Conservation (phyloP, 192 early-diverging fungal species). For the Coemansia sp. region DNA sequence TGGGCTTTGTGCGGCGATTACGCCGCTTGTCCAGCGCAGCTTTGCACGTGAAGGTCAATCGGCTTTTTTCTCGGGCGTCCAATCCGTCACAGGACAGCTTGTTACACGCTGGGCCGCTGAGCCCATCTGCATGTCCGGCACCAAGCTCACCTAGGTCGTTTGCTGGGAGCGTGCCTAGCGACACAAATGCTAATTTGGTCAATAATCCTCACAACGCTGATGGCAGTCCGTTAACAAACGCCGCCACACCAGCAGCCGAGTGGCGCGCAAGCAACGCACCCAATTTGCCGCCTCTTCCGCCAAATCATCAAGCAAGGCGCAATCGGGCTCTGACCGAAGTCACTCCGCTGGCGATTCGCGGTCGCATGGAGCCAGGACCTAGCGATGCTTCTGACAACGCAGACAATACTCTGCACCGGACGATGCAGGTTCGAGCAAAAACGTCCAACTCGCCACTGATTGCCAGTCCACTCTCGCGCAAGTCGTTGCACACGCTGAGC, state of each 20-base stretch:
- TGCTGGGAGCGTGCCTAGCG: not conserved
- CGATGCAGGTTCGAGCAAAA: constrained; percentile 24
- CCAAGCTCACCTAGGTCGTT: constrained; percentile 7
- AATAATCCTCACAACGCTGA: not conserved
- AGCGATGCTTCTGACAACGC: not conserved
- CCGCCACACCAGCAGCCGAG: constrained; percentile 12
- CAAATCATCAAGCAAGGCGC: constrained; percentile 31
- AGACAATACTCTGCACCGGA: constrained; percentile 7
- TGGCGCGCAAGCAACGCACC: constrained; percentile 19
- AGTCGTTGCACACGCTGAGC: constrained; percentile 35
- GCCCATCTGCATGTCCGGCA: constrained; percentile 22
- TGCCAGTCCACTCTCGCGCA: constrained; percentile 49
- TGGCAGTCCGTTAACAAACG: not conserved
- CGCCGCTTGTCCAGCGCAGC: constrained; percentile 50
- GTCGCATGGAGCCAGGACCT: constrained; percentile 12
- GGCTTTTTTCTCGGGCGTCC: constrained; percentile 38
- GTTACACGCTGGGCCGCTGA: constrained; percentile 15
- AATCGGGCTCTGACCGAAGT: constrained; percentile 44
- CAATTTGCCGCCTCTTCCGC: constrained; percentile 20
- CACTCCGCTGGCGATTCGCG: constrained; percentile 28
- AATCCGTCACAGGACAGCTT: constrained; percentile 52
- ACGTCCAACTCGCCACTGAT: constrained; percentile 34
- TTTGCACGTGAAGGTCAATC: constrained; percentile 47
- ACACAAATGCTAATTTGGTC: not conserved
- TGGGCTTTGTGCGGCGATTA: constrained; percentile 45